Evolutionary conservation across 1,139 yeast species (phyloP), one percentile per base, ranked within the genome.

Genomic region (Saccharomycopsis hybrid): DNA sequence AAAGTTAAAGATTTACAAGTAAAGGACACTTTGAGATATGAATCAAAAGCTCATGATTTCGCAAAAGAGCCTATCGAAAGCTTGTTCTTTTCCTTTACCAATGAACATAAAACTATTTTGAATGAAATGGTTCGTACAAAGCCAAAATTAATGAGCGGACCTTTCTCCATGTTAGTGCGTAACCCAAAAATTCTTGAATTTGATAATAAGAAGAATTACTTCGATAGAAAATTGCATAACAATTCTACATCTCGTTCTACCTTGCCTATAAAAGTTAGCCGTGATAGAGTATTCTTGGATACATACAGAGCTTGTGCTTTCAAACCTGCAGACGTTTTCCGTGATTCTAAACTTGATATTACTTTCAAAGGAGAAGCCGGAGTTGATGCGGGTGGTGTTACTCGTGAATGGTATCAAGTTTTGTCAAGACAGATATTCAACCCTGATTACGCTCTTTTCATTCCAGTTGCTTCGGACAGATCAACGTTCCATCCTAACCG

Each of bases 361-460:
- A 77, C 76, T 33, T 94, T 94, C 69, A 84, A 82, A 58, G 96
- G 96, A 3, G 99, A 94, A 64, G 85, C 86, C 52, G 99, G 98
- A 58, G 87, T 92, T 47, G 99, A 94, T 72, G 98, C 97, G 2
- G 99, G 99, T 59, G 99, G 99, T 48, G 84, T 94, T 28, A 88
- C 97, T 0, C 74, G 98, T 61, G 99, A 94, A 65, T 94, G 98
- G 98, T 90, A 84, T 62, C 97, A 89, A 63, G 96, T 90, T 7
- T 69, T 94, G 52, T 84, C 97, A 0, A 74, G 97, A 55, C 97
- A 92, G 65, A 90, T 94, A 87, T 89, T 92, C 68, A 90, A 92
- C 62, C 96, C 98, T 0, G 96, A 89, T 61, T 90, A 90, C 69
- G 97, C 97, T 0, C 70, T 94, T 54, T 94, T 92, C 63, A 75